A percentile compares a stretch with the other conserved stretches of the same genome.
Evolutionary conservation across 306 rosid genomes (phyloP).

Genomic region (Cicer chorassanicum): DNA sequence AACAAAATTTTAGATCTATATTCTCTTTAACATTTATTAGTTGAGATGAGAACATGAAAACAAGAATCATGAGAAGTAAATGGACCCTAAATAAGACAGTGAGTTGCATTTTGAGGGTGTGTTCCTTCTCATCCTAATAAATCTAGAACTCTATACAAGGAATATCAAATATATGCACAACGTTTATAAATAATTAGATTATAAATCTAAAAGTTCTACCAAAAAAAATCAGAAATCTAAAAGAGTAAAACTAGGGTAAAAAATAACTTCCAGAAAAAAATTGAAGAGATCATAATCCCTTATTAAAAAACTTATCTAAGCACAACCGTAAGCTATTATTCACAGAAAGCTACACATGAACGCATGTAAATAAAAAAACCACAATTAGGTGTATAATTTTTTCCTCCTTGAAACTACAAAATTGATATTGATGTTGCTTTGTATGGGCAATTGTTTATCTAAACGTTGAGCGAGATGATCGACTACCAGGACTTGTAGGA

Average conservation of each 20-base stretch:
- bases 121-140: too few species aligned
- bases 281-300: neutral
- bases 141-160: too few species aligned
- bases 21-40: too few species aligned
- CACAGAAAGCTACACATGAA: conserved; percentile 24
- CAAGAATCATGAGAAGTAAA: too few species aligned
- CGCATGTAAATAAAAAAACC: conserved; percentile 33
- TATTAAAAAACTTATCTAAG: conserved; percentile 11
- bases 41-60: too few species aligned
- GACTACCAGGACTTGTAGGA: conserved; percentile 50
- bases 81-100: too few species aligned
- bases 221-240: too few species aligned
- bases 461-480: conserved; percentile 45
- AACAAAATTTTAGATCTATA: too few species aligned
- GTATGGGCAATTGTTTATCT: conserved; percentile 36
- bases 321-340: conserved; percentile 3
- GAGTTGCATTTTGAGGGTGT: too few species aligned
- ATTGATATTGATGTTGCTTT: conserved; percentile 24
- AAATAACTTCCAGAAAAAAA: conserved; percentile 1
- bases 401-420: conserved; percentile 17
- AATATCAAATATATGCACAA: neutral
- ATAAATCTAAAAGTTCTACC: neutral
- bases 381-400: neutral
- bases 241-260: neutral
- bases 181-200: neutral